Evolutionary conservation across 495 filamentous ascomycete genomes (phyloP), one percentile per base, ranked within the genome.

Genomic region (Hyaloscypha finlandica): DNA sequence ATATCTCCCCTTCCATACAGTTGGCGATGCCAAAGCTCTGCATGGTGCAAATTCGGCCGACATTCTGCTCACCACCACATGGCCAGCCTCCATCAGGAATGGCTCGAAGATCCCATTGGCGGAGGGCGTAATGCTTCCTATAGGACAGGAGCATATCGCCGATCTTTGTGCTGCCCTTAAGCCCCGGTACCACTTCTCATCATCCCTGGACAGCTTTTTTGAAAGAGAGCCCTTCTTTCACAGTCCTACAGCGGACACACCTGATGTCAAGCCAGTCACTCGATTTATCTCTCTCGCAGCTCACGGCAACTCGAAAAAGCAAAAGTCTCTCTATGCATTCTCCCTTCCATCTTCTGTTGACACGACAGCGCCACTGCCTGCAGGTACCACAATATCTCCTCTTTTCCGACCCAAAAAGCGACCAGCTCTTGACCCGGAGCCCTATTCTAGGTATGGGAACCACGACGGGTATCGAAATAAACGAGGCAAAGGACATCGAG

Each of bases 211-310:
- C 9, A 82, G 87, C 71, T 94, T 90, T 79, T 97, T 87, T 71
- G 94, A 97, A 78, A 87, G 95, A 22, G 95, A 97, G 74, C 94
- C 95, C 0, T 98, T 97, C 83, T 91, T 93, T 76, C 89, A 96
- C 72, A 75, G 81, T 64, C 82, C 87, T 6, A 78, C 80, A 8
- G 81, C 84, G 58, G 81, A 84, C 29, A 78, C 77, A 8, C 83
- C 83, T 9, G 80, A 85, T 29, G 74, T 75, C 1, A 85, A 81
- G 63, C 80, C 80, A 3, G 77, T 96, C 4, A 97, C 94, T 4
- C 88, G 94, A 25, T 98, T 99, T 76, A 87, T 97, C 73, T 94
- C 92, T 58, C 77, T 98, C 5, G 94, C 91, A 2, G 81, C 89
- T 6, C 92, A 84, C 74, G 89, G 85, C 58, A 96, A 94, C 73